Base-by-base conservation (phyloP, 441 rosid genomes). In the Geranium incanum region DNA sequence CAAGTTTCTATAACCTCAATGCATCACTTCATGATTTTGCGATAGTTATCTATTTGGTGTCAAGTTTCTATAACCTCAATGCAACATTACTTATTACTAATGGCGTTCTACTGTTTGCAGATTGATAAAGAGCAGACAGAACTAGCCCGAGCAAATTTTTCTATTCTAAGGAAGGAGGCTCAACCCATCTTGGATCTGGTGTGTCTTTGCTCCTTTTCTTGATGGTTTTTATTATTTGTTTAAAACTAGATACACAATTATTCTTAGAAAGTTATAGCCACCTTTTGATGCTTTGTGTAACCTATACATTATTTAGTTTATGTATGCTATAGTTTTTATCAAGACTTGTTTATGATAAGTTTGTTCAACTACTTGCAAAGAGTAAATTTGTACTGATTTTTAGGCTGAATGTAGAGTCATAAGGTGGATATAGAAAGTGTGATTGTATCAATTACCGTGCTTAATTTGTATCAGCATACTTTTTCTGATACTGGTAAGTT, bases 171-270 rank as follows among this genome's bases (percentile, higher is more conserved):
- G 82, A 95, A 88, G 81, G 99, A 95, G 79, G 93, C 91, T 72
- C 99, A 87, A 76, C 84, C 92, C 69, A 79, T 95, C 84, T 84
- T 95, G 84, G 97, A 91, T 86, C 78, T 90, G 95, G 97, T 94
- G 77, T 64, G 86, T 82, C 55, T 75, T 71, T 19, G 63, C 9
- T 23, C 33, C 50, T 38, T 72, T 36, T 37, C 72, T 71, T 36
- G 50, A 68, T 33, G 7, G 13, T 57, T 59, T 50, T 55, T 4
- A 21, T 19, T 36, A 12, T 1, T 15, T 36, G n/a, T 36, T 4
- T 66, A 37, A 66, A 66, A 66, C 48, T 66, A 38, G 48, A 7
- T 38, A 13, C 12, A 4, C 0, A 23, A 21, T 28, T 28, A 28
- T 5, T 28, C 37, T 12, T 12, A 63, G 67, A 63, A 63, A 28